Conservation (phyloP, 805 yeast genomes). For the Yarrowia sp. region DNA sequence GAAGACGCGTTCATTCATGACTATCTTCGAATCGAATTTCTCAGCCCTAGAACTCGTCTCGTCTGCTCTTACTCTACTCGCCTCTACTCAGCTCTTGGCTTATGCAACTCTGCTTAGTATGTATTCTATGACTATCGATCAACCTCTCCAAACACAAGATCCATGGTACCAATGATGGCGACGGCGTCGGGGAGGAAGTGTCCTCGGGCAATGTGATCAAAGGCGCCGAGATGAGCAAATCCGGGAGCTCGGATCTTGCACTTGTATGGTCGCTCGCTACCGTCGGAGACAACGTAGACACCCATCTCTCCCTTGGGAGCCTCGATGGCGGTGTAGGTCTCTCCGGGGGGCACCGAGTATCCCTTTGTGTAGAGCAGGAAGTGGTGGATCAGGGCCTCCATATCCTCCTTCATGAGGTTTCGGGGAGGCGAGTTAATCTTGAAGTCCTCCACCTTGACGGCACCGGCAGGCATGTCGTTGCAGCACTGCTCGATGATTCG, state of each 20-base stretch:
- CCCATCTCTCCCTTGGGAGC: slow-evolving; percentile 98
- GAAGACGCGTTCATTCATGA: too few species aligned
- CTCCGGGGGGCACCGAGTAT: slow-evolving; percentile 87
- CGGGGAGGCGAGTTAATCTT: slow-evolving; percentile 86
- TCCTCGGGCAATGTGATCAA: slow-evolving; percentile 85
- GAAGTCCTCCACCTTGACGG: slow-evolving; percentile 88
- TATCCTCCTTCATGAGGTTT: slow-evolving; percentile 83
- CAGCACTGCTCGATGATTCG: slow-evolving; percentile 89
- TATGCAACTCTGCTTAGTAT: slow-evolving; percentile 31
- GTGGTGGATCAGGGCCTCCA: slow-evolving; percentile 92
- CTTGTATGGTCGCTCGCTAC: slow-evolving; percentile 87
- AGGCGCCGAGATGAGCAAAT: slow-evolving; percentile 86
- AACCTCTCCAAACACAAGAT: slow-evolving; percentile 92
- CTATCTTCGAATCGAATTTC: too few species aligned
- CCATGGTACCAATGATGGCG: slow-evolving; percentile 94
- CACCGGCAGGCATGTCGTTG: slow-evolving; percentile 91
- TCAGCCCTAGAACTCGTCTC: too few species aligned
- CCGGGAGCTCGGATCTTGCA: slow-evolving; percentile 96
- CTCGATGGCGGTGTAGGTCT: slow-evolving; percentile 88
- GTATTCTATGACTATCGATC: slow-evolving; percentile 64
- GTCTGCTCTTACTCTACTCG: too few species aligned
- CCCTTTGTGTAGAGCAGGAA: slow-evolving; percentile 88
- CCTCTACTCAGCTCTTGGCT: background rate
- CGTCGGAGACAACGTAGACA: slow-evolving; percentile 86
- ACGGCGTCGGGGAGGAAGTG: slow-evolving; percentile 90